Percentiles rank a stretch among this genome's conserved stretches.
These are phyloP conservation scores for Jacaranda copaia DNA, from an alignment of 257 asterid species.

Conservation along the genomic window DNA sequence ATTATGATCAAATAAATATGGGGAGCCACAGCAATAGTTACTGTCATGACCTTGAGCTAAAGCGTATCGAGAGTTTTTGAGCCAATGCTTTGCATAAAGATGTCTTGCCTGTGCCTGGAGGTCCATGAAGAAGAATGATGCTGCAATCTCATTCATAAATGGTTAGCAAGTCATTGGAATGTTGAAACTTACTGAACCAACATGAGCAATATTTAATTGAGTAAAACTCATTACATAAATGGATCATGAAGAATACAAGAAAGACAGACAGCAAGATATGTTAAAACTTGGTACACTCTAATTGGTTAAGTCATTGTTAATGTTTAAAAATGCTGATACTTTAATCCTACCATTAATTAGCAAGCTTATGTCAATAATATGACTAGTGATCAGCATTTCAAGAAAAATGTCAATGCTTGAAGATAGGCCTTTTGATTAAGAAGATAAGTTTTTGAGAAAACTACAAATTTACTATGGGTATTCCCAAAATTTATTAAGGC, in stretches of 20 bases:
- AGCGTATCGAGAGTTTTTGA: constrained; percentile 90
- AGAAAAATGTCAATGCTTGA: too few species aligned
- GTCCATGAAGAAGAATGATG: constrained; percentile 96
- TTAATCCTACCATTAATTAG: too few species aligned
- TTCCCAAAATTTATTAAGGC: too few species aligned
- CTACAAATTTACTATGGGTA: too few species aligned
- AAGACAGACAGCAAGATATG: too few species aligned
- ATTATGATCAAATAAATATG: constrained; percentile 34
- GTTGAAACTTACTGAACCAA: constrained; percentile 19
- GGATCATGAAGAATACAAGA: constrained; percentile 3
- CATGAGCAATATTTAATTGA: constrained; percentile 11
- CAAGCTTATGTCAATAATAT: too few species aligned
- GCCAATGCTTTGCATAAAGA: constrained; percentile 98
- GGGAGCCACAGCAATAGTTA: constrained; percentile 13
- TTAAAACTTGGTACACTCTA: neutral
- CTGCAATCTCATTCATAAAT: constrained; percentile 55
- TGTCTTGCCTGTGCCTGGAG: constrained; percentile 99
- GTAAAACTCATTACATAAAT: neutral
- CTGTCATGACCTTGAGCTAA: constrained; percentile 71
- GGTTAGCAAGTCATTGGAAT: constrained; percentile 31
- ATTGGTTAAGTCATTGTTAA: neutral
- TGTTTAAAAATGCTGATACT: neutral
- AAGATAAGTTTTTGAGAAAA: too few species aligned
- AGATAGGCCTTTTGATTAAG: too few species aligned
- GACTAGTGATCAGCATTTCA: too few species aligned